Base-by-base conservation (phyloP, 2,329 filamentous ascomycete genomes). In the Domatiomyces globalis region DNA sequence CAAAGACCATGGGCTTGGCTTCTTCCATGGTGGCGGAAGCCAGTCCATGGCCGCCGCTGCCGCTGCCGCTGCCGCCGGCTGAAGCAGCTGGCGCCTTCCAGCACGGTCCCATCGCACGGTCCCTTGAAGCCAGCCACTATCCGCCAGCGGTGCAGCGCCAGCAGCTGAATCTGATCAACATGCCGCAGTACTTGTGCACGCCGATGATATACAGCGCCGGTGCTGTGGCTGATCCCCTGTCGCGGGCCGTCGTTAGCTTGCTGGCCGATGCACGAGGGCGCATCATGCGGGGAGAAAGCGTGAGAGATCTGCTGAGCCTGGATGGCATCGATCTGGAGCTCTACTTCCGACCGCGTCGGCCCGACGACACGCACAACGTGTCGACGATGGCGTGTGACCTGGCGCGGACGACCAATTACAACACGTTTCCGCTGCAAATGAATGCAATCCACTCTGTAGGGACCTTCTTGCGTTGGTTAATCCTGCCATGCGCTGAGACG, bases 361-460 rank as follows among this genome's bases (percentile, higher is more conserved):
- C 45, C 15, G 50, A 22, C 25, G 50, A 51, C 17, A n/a, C 18
- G 27, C 50, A 51, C 18, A 51, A 33, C n/a, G 50, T 51, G 17
- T 51, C 50, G 29, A 48, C 45, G 9, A 48, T 45, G 50, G 50
- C 45, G 6, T 51, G 50, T 33, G 50, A 51, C n/a, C 48, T 47
- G n/a, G 48, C 45, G 45, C 47, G 48, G 29, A 39, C 33, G 33
- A 39, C 33, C 33, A 5, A 15, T 5, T 15, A 39, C 33, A 39
- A 15, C 10, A 19, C 50, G 12, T 51, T 45, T 45, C 36, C 17
- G 25, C 29, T 51, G 27, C 19, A 48, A 25, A 43, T 48, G 39
- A 42, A 45, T 12, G 39, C 33, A 19, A 33, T 51, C 12, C 42
- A 48, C n/a, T 48, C 43, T 36, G 45, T 47, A 6, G 20, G 22